Evolutionary conservation across 257 asterid species (phyloP).

Genomic region (Solanum rostratum): DNA sequence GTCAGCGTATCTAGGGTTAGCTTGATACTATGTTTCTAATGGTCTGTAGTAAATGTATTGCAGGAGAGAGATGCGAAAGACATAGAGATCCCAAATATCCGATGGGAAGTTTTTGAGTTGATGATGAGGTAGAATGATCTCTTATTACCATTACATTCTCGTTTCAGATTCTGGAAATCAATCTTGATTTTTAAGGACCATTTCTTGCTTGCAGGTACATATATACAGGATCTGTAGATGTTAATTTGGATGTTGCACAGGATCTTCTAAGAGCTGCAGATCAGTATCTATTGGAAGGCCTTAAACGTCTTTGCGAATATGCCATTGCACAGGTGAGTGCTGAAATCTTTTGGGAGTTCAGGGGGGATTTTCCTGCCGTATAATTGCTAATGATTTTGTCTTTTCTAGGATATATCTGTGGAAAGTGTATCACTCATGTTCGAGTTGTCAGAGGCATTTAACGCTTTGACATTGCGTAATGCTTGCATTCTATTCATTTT

Average conservation of each 20-base stretch:
- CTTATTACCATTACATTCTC: not conserved
- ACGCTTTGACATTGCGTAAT: conserved; percentile 65
- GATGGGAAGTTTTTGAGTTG: conserved; percentile 93
- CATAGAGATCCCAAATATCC: conserved; percentile 89
- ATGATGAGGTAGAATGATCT: conserved; percentile 74
- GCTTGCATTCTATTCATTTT: conserved; percentile 75
- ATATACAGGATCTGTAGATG: conserved; percentile 89
- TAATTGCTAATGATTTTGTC: conserved; percentile 11
- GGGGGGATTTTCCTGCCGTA: not conserved
- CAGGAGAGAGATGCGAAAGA: conserved; percentile 99
- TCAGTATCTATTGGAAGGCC: conserved; percentile 97
- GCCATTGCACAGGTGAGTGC: conserved; percentile 77
- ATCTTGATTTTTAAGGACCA: not conserved
- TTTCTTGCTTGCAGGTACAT: conserved; percentile 44
- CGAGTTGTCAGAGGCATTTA: conserved; percentile 87
- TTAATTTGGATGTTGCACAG: conserved; percentile 71
- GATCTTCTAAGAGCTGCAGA: conserved; percentile 96
- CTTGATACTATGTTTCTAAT: not conserved
- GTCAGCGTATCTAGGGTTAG: not conserved
- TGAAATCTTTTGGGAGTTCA: not conserved
- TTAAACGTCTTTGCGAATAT: conserved; percentile 85
- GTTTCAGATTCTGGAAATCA: not conserved
- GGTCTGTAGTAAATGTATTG: conserved; percentile 1
- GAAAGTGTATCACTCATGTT: conserved; percentile 82
- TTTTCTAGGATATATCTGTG: conserved; percentile 63